Base-by-base conservation (phyloP, 2,329 filamentous ascomycete species). In the Penicillium psychrosexuale region DNA sequence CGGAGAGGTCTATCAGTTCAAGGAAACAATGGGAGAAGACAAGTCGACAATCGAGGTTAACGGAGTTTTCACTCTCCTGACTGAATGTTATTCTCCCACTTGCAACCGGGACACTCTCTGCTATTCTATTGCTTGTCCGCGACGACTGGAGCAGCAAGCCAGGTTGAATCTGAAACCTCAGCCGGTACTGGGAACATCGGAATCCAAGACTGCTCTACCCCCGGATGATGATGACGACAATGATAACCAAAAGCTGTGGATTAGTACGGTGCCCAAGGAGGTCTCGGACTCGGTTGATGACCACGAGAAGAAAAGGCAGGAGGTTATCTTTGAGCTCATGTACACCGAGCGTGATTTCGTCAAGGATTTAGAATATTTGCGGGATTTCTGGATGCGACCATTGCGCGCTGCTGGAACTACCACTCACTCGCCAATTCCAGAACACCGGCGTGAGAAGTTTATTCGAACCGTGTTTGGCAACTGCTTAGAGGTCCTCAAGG, bases 271-370 rank as follows among this genome's bases (percentile, higher is more conserved):
- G 34, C 90, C 92, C 0, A 94, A 96, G 72, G 94, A 97, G 72
- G 81, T 99, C 54, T 91, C 92, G 0, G 92, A 97, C 64, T 90
- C 87, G 68, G 87, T 97, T 30, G 86, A 86, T 47, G 94, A 99
- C 63, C 85, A 84, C 62, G 94, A 99, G 74, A 95, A 96, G 85
- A 97, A 97, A 78, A 85, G 94, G 42, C 94, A 99, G 71, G 94
- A 99, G 70, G 90, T 99, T 64, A 97, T 99, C 57, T 97, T 93
- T 6, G 94, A 99, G 72, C 87, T 97, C 59, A 97, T 95, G 85
- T 99, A 99, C 76, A 99, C 94, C 0, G 94, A 99, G 73, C 85
- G 94, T 64, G 94, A 99, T 76, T 99, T 99, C 67, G 94, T 99
- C 70, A 99, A 99, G 78, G 94, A 99, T 74, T 80, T 99, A 66